Conservation (phyloP, 1,284 basidiomycete genomes). For the Ustilago nuda region DNA sequence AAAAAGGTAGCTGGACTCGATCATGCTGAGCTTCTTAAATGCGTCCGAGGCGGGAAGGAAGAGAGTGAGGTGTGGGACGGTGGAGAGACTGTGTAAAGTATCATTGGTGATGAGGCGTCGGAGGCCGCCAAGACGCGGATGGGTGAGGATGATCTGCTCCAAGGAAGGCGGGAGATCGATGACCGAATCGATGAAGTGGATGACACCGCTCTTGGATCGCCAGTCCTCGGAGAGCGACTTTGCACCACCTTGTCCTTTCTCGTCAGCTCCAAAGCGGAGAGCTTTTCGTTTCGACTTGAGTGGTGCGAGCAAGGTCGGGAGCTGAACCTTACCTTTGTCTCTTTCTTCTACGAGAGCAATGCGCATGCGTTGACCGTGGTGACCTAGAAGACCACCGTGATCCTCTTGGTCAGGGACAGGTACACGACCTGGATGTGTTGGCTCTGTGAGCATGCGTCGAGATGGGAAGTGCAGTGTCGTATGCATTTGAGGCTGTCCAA, state of each 20-base stretch:
- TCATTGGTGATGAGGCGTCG: slow-evolving; percentile 67
- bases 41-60: slow-evolving; percentile 89
- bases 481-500: slow-evolving; percentile 66
- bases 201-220: slow-evolving; percentile 75
- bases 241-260: slow-evolving; percentile 77
- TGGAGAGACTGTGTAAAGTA: slow-evolving; percentile 51
- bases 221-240: slow-evolving; percentile 70
- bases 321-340: slow-evolving; percentile 1
- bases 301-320: not conserved
- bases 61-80: slow-evolving; percentile 79
- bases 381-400: slow-evolving; percentile 78
- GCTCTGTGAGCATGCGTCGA: slow-evolving; percentile 82
- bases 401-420: slow-evolving; percentile 66
- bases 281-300: slow-evolving; percentile 9
- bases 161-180: slow-evolving; percentile 82
- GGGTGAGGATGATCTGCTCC: slow-evolving; percentile 54
- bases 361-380: slow-evolving; percentile 84
- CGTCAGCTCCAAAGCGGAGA: slow-evolving; percentile 76
- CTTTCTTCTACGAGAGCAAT: slow-evolving; percentile 65
- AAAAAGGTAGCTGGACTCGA: slow-evolving; percentile 60
- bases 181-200: slow-evolving; percentile 81
- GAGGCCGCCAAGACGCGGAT: slow-evolving; percentile 61
- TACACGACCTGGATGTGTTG: slow-evolving; percentile 66
- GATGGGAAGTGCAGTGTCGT: slow-evolving; percentile 74
- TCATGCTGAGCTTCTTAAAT: slow-evolving; percentile 72